Evolutionary conservation across 2,329 filamentous ascomycete genomes (phyloP).

Genomic region (Chalara sp.): DNA sequence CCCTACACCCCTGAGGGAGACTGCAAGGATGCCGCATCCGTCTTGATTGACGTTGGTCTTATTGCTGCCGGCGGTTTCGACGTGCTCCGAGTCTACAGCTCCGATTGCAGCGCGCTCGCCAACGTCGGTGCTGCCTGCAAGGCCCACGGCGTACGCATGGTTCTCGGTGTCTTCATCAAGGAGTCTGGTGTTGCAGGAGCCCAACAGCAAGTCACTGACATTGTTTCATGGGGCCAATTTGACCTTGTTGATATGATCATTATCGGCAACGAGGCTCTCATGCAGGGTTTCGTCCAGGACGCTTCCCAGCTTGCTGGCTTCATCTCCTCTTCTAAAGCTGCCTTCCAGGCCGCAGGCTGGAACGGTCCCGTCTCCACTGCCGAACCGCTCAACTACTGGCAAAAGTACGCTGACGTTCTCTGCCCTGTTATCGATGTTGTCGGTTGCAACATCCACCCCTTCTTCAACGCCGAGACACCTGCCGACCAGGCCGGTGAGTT

Average conservation of each 20-base stretch:
- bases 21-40: conserved; percentile 58
- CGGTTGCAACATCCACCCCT: conserved; percentile 85
- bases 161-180: conserved; percentile 84
- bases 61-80: conserved; percentile 63
- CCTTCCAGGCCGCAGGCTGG: conserved; percentile 62
- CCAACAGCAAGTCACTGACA: conserved; percentile 59
- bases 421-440: conserved; percentile 73
- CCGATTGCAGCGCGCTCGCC: conserved; percentile 78
- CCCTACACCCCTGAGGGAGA: conserved; percentile 54
- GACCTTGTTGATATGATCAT: conserved; percentile 71
- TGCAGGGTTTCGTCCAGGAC: conserved; percentile 59
- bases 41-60: conserved; percentile 51
- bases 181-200: conserved; percentile 52
- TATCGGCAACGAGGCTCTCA: conserved; percentile 86
- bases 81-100: conserved; percentile 78
- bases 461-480: conserved; percentile 71
- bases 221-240: conserved; percentile 69
- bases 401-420: conserved; percentile 52
- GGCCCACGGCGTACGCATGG: conserved; percentile 65
- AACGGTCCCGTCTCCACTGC: conserved; percentile 72
- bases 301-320: conserved; percentile 61
- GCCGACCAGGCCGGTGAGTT: conserved; percentile 68
- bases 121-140: conserved; percentile 66
- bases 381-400: conserved; percentile 76
- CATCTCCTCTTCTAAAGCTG: conserved; percentile 58